Conservation (phyloP, 352 stramenopile species). For the Globisporangium carolinianum region DNA sequence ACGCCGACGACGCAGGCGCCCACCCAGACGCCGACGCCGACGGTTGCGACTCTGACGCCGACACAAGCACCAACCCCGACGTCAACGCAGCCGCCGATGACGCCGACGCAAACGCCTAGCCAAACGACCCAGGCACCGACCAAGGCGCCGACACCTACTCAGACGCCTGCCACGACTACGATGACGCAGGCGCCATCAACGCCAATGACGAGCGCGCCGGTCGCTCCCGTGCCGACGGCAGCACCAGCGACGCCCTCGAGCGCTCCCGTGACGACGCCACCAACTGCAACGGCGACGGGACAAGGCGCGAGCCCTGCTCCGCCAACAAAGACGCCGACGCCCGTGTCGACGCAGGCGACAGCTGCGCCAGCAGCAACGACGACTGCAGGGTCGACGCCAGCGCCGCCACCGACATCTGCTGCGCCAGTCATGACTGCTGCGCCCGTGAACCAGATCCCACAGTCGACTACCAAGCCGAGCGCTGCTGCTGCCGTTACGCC, state of each 20-base stretch:
- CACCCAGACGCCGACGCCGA: background rate
- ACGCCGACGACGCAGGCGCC: conserved; percentile 1
- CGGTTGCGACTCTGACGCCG: background rate
- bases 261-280: conserved; percentile 1
- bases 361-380: conserved; percentile 1
- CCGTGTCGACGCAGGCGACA: background rate
- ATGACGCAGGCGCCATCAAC: background rate
- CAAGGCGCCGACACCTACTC: background rate
- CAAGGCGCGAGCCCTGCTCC: background rate
- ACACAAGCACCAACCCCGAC: conserved; percentile 2
- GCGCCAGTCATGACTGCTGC: conserved; percentile 1
- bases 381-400: background rate
- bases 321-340: background rate
- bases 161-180: conserved; percentile 4
- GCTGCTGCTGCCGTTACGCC: conserved; percentile 4
- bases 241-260: background rate
- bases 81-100: background rate
- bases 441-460: background rate
- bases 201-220: background rate
- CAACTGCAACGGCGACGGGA: conserved; percentile 1
- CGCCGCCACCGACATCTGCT: background rate
- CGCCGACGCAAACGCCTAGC: background rate
- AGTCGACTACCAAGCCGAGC: background rate
- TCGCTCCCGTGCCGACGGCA: background rate
- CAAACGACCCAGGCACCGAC: background rate